Evolutionary conservation across 192 early-diverging fungal species (phyloP).

Genomic region (Podila minutissima): DNA sequence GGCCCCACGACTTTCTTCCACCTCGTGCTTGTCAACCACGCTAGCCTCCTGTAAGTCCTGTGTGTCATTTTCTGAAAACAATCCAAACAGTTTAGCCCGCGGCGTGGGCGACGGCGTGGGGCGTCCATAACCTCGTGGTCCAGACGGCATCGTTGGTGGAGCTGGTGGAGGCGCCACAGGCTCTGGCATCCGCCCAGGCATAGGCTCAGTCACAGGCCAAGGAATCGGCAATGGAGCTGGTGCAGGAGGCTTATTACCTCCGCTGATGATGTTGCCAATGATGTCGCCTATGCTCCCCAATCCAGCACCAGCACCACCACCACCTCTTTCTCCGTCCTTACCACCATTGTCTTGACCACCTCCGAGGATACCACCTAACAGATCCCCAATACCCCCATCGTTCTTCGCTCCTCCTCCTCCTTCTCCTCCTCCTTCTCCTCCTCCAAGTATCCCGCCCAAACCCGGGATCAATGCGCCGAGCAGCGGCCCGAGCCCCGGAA

Average conservation of each 20-base stretch:
- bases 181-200: not conserved
- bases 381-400: not conserved
- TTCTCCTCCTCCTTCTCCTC: not conserved
- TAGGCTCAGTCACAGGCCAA: not conserved
- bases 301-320: not conserved
- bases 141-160: too few species aligned
- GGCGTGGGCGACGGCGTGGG: not conserved
- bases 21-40: not conserved
- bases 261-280: not conserved
- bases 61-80: not conserved
- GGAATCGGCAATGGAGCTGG: not conserved
- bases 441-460: constrained; percentile 8
- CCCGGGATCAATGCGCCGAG: not conserved
- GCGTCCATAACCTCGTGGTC: too few species aligned
- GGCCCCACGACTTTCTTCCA: too few species aligned
- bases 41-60: not conserved
- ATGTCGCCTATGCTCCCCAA: not conserved
- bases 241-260: not conserved
- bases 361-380: not conserved
- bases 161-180: not conserved
- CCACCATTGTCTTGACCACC: not conserved
- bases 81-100: not conserved
- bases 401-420: not conserved
- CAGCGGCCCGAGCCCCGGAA: not conserved
- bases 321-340: not conserved